Conservation (phyloP, 768 basidiomycete species). For the Phaeotremella skinneri region DNA sequence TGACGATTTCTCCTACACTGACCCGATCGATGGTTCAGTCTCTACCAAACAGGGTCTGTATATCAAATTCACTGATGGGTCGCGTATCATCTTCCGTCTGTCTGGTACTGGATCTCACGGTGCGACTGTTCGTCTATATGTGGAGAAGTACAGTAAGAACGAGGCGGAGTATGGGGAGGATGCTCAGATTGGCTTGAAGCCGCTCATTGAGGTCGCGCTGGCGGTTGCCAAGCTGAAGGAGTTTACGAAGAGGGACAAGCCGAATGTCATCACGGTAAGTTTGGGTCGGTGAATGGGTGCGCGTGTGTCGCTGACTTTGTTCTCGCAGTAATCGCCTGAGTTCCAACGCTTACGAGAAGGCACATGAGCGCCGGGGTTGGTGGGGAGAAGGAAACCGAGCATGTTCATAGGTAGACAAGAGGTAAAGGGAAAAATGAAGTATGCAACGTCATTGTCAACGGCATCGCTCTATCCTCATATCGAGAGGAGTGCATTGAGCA, state of each 20-base stretch:
- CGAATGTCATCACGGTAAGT: slow-evolving; percentile 89
- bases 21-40: slow-evolving; percentile 93
- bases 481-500: no score
- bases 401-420: no score
- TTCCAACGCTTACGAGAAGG: no score
- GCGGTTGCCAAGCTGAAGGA: slow-evolving; percentile 78
- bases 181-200: slow-evolving; percentile 85
- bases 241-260: slow-evolving; percentile 81
- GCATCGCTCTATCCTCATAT: no score
- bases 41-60: slow-evolving; percentile 95
- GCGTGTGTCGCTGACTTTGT: slow-evolving; percentile 6
- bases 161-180: slow-evolving; percentile 54
- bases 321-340: background rate
- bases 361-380: no score
- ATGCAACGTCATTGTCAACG: no score
- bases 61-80: slow-evolving; percentile 85
- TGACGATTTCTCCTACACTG: slow-evolving; percentile 92
- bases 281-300: background rate
- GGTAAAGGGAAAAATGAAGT: no score
- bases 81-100: slow-evolving; percentile 89
- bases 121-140: slow-evolving; percentile 93
- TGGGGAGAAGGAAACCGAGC: no score
- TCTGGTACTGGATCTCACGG: slow-evolving; percentile 95
- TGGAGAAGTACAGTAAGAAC: slow-evolving; percentile 73
- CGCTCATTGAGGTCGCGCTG: slow-evolving; percentile 92